Evolutionary conservation across 2,329 filamentous ascomycete genomes (phyloP).

Genomic region (Zymoseptoria passerinii): DNA sequence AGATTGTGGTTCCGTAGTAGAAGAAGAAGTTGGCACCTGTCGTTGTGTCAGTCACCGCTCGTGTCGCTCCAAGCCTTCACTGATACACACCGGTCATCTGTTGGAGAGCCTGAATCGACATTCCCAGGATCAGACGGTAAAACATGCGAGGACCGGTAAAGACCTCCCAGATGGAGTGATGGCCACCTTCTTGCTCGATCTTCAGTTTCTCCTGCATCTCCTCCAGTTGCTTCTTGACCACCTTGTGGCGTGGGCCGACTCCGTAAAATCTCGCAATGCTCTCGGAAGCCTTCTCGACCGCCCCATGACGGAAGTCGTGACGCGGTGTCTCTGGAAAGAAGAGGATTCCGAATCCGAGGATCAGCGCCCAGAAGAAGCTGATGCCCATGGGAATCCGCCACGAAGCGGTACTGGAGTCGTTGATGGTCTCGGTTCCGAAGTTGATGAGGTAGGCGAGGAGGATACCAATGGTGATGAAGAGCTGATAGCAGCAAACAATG

Average conservation of each 20-base stretch:
- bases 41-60: not conserved
- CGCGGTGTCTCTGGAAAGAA: constrained; percentile 42
- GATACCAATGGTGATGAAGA: constrained; percentile 61
- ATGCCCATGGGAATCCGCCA: constrained; percentile 42
- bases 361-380: constrained; percentile 37
- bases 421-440: constrained; percentile 47
- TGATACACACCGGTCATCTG: constrained; percentile 44
- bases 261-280: constrained; percentile 40
- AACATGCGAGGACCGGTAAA: constrained; percentile 41
- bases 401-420: constrained; percentile 22
- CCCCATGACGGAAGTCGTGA: constrained; percentile 37
- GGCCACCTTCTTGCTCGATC: constrained; percentile 32
- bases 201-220: constrained; percentile 38
- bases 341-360: constrained; percentile 37
- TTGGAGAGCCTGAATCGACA: constrained; percentile 47
- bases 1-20: constrained; percentile 44
- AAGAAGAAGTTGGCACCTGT: constrained; percentile 56
- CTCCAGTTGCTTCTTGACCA: constrained; percentile 33
- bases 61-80: not conserved
- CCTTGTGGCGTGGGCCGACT: constrained; percentile 38
- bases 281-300: constrained; percentile 31
- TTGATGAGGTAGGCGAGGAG: constrained; percentile 45
- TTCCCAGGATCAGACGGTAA: constrained; percentile 39
- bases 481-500: constrained; percentile 56
- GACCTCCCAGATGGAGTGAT: constrained; percentile 46